Evolutionary conservation across 1,139 yeast genomes (phyloP), one percentile per base, ranked within the genome.

Genomic region (Geotrichum reessii): DNA sequence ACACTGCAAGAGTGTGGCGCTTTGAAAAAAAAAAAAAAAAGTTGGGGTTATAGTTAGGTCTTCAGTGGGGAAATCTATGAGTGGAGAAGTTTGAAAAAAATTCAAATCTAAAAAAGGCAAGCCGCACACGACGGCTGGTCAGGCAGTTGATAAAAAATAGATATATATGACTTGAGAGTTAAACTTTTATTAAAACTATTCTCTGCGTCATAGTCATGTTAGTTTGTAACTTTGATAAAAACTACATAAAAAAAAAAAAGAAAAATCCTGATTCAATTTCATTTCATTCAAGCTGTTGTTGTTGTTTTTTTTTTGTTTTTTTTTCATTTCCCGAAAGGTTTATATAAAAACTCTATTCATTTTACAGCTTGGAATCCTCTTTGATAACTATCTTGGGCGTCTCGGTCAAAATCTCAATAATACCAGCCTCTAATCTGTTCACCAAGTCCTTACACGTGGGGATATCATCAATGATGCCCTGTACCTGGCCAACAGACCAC

Each of bases 401-500:
- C 27, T 42, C 51, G 5, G 57, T 44, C 40, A 65, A 50, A 33
- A 58, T 58, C 33, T 59, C 65, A 31, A 61, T 55, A 2, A 65
- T 62, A 19, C 62, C 73, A 19, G 56, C 52, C 55, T 67, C 71
- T 33, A 70, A 60, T 2, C 70, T 63, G n/a, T 52, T 57, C 19
- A 67, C 67, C 31, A 70, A 63, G 17, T 63, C 72, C 52, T 64
- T 53, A 60, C 72, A 70, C n/a, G 70, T 65, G 44, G 72, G 73
- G 55, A 69, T 65, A 59, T 70, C 73, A 37, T 64, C 55, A 58
- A 70, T 69, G 28, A 70, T 62, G 8, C 73, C 74, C 37, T 62
- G 65, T 19, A 65, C 63, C 60, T 70, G 71, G 28, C 75, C 75
- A 14, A 67, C 63, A 1, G 74, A 67, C 75, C 75, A 72, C 56